Evolutionary conservation across 2,329 filamentous ascomycete genomes (phyloP), one percentile per base, ranked within the genome.

Genomic region (Teratosphaeria gauchensis): DNA sequence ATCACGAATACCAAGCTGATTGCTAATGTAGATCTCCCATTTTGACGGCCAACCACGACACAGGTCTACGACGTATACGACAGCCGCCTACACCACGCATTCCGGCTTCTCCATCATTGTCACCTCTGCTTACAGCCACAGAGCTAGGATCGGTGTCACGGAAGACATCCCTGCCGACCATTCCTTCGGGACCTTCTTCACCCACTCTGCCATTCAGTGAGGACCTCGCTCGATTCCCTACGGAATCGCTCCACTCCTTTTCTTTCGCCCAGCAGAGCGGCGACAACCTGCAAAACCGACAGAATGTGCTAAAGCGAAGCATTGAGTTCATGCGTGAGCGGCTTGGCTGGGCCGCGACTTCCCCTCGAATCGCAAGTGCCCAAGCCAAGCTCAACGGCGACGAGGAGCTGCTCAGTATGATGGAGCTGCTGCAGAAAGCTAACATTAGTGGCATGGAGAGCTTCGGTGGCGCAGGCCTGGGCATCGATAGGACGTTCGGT

Each of bases 261-360:
- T 97, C 92, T 12, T 99, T 99, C 73, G 90, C 94, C 48, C 90
- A 95, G 66, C 92, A 96, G 74, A 92, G 92, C 2, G 92, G 96
- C 69, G 92, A 97, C 62, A 85, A 90, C 62, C 81, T 97, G 58
- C 89, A 96, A 72, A 96, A 84, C 72, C 87, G 94, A 57, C 92
- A 97, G 72, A 95, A 90, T 78, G 88, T 96, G 35, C 74, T 99
- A 68, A 96, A 95, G 75, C 84, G 92, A 60, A 95, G 92, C 8
- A 87, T 96, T 70, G 94, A 97, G 73, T 96, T 97, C 70, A 95
- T 99, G 88, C 88, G 89, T 69, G 91, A 96, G 71, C 89, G 89
- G 63, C 83, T 95, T 74, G 89, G 89, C 63, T 92, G 90, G 87
- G 84, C 88, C 33, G 82, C 86, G 33, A 84, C 83, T 56, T 88